Evolutionary conservation across 2,329 filamentous ascomycete genomes (phyloP).

Genomic region (Fusarium brevicatenulatum): DNA sequence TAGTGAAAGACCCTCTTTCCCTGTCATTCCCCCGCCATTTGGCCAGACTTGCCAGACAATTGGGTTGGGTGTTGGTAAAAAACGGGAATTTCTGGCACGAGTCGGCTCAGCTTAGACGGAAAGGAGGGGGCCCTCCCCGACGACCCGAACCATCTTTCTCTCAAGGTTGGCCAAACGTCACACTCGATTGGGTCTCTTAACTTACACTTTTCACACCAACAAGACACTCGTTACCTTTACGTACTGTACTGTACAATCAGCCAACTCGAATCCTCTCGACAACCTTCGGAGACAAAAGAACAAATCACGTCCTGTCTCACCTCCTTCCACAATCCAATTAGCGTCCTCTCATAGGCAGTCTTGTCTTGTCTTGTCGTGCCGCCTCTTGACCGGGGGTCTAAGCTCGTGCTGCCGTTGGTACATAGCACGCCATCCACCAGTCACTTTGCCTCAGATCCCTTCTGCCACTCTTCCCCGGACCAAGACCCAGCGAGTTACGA

Average conservation of each 20-base stretch:
- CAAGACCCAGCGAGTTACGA: slow-evolving; percentile 38
- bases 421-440: slow-evolving; percentile 45
- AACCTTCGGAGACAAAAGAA: slow-evolving; percentile 16
- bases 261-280: background rate
- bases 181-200: slow-evolving; percentile 3
- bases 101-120: slow-evolving; percentile 17
- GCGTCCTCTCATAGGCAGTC: slow-evolving; percentile 6
- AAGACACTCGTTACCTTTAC: slow-evolving; percentile 1
- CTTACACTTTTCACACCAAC: slow-evolving; percentile 1
- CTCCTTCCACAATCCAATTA: slow-evolving; percentile 30
- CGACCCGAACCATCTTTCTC: slow-evolving; percentile 37
- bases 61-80: background rate
- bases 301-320: slow-evolving; percentile 22
- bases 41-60: background rate
- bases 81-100: slow-evolving; percentile 11
- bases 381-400: slow-evolving; percentile 35
- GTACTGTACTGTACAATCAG: background rate
- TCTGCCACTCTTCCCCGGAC: slow-evolving; percentile 39
- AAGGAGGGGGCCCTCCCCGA: slow-evolving; percentile 35
- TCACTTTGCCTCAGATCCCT: slow-evolving; percentile 44
- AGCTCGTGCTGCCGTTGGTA: slow-evolving; percentile 19
- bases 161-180: slow-evolving; percentile 32
- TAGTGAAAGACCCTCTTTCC: slow-evolving; percentile 18
- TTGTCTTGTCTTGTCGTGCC: slow-evolving; percentile 18
- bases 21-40: slow-evolving; percentile 29